Conservation (phyloP, 1,284 basidiomycete genomes). For the Ceratobasidium sp. region DNA sequence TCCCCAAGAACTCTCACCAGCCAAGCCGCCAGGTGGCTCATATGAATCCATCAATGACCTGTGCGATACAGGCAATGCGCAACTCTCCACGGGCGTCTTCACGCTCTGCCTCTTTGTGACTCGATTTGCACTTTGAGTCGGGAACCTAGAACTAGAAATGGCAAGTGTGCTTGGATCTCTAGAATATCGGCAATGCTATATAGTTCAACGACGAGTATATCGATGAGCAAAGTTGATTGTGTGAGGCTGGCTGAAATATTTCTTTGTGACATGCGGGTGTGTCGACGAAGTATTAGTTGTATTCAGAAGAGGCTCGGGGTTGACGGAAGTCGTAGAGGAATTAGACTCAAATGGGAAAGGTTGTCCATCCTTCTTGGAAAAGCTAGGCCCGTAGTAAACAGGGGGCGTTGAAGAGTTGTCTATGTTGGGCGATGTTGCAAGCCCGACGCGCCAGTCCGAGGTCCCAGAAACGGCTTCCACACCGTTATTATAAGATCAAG, state of each 20-base stretch:
- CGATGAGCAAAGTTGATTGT: slow-evolving; percentile 40
- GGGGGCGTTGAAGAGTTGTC: too few relatives aligned
- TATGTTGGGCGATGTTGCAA: too few relatives aligned
- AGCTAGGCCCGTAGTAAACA: too few relatives aligned
- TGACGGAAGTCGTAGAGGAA: too few relatives aligned
- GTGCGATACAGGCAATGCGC: slow-evolving; percentile 49
- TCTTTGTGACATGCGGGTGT: background rate
- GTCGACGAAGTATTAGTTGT: background rate
- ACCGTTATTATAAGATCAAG: too few relatives aligned
- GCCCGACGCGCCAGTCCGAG: too few relatives aligned
- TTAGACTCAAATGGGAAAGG: too few relatives aligned
- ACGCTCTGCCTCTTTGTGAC: slow-evolving; percentile 27
- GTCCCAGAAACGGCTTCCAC: too few relatives aligned
- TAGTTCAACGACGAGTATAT: slow-evolving; percentile 22
- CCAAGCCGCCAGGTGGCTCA: slow-evolving; percentile 38
- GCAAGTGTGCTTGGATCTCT: slow-evolving; percentile 48
- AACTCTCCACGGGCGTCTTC: slow-evolving; percentile 31
- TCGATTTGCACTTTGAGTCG: slow-evolving; percentile 43
- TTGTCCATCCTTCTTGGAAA: too few relatives aligned
- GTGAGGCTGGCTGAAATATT: slow-evolving; percentile 19
- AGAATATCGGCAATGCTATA: slow-evolving; percentile 37
- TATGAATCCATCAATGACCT: slow-evolving; percentile 48
- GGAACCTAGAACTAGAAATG: slow-evolving; percentile 48
- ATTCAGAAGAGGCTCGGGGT: slow-evolving; percentile 10
- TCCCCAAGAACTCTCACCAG: slow-evolving; percentile 4